phyloP scores from a whole-genome alignment of 2,329 filamentous ascomycete species.

The Pseudopithomyces maydicus region DNA sequence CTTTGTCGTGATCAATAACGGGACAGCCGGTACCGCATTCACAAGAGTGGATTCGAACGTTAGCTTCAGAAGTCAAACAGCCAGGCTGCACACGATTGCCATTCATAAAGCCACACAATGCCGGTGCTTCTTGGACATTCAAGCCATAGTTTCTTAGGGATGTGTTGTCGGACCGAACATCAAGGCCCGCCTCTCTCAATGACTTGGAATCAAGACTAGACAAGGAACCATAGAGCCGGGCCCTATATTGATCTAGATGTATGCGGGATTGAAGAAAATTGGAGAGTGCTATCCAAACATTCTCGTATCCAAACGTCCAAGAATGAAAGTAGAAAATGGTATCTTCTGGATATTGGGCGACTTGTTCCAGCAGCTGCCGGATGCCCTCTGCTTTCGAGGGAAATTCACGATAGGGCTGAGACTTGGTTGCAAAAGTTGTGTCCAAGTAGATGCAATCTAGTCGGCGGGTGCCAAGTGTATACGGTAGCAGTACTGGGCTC shows the following conservation, averaged over 20 bases:
- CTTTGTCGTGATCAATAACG: slow-evolving; percentile 51
- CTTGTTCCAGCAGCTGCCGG: slow-evolving; percentile 71
- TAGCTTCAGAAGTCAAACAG: slow-evolving; percentile 69
- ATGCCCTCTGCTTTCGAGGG: slow-evolving; percentile 75
- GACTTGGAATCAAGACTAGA: slow-evolving; percentile 37
- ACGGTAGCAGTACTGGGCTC: slow-evolving; percentile 76
- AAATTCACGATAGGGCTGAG: slow-evolving; percentile 57
- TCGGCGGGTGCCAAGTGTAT: slow-evolving; percentile 54
- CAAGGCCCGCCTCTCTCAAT: slow-evolving; percentile 39
- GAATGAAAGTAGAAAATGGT: slow-evolving; percentile 84
- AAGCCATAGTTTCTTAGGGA: slow-evolving; percentile 38
- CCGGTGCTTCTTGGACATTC: slow-evolving; percentile 63
- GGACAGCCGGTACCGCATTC: slow-evolving; percentile 72
- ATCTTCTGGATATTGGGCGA: slow-evolving; percentile 69
- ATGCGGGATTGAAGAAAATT: slow-evolving; percentile 71
- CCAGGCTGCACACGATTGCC: slow-evolving; percentile 74
- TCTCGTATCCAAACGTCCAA: slow-evolving; percentile 94
- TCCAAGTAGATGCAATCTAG: slow-evolving; percentile 89
- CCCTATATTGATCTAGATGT: slow-evolving; percentile 83
- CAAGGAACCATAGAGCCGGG: slow-evolving; percentile 70
- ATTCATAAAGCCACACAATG: slow-evolving; percentile 73
- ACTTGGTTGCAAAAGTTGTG: slow-evolving; percentile 72
- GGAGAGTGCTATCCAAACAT: slow-evolving; percentile 85
- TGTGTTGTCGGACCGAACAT: slow-evolving; percentile 38
- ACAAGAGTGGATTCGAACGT: slow-evolving; percentile 80